These are phyloP conservation scores for Fusarium bactridioides DNA, from an alignment of 2,329 filamentous ascomycete species.

Conservation along the genomic window DNA sequence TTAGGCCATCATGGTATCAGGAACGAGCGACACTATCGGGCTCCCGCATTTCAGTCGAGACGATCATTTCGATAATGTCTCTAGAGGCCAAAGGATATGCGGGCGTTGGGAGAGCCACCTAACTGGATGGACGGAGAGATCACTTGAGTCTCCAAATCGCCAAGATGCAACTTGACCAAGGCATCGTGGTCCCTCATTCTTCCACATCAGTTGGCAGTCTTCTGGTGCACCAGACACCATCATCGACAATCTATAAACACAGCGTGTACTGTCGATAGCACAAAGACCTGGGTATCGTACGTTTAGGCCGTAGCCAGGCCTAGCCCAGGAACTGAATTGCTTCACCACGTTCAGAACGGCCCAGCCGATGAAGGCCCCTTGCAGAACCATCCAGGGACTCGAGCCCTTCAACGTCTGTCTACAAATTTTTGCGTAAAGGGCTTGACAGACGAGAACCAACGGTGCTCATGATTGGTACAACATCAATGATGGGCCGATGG, in stretches of 20 bases:
- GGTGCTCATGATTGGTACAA: slow-evolving; percentile 11
- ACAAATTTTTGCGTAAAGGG: background rate
- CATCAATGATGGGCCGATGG: background rate
- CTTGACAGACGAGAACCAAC: background rate
- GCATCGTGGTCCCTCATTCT: background rate
- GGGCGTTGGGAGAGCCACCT: background rate
- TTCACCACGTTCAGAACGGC: slow-evolving; percentile 14
- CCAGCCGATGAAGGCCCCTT: slow-evolving; percentile 48
- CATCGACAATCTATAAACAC: background rate
- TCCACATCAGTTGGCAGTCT: background rate
- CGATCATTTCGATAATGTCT: background rate
- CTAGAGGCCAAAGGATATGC: background rate
- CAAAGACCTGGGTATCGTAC: background rate
- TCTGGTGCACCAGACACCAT: background rate
- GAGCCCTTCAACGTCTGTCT: slow-evolving; percentile 52
- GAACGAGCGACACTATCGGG: background rate
- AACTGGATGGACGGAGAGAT: background rate
- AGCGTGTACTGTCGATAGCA: background rate
- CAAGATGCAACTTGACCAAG: background rate
- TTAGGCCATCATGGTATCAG: background rate
- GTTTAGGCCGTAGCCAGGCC: slow-evolving; percentile 51
- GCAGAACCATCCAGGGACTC: background rate
- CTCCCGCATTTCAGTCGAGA: slow-evolving; percentile 9
- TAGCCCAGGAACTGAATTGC: slow-evolving; percentile 5
- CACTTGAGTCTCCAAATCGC: background rate